Evolutionary conservation across 169 alveolate genomes (phyloP).

Genomic region (Eimeria sp.): DNA sequence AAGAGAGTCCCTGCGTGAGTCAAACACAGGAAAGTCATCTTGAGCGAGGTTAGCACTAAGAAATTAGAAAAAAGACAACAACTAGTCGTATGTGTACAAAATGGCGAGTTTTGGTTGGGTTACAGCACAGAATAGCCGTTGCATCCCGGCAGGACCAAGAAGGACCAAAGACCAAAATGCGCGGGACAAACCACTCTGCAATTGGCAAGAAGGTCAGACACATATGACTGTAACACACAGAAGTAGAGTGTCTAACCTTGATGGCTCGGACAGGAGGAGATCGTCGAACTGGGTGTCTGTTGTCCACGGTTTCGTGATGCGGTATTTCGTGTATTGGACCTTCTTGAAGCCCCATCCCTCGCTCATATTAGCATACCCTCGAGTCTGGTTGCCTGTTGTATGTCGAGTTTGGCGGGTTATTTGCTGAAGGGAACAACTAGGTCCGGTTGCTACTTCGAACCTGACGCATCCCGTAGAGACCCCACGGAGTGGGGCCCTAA

Average conservation of each 20-base stretch:
- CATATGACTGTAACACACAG: neutral
- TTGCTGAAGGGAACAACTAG: neutral
- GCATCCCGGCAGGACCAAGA: neutral
- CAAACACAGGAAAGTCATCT: neutral
- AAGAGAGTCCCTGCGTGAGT: conserved; percentile 86
- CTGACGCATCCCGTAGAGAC: conserved; percentile 52
- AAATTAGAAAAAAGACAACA: neutral
- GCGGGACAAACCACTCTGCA: neutral
- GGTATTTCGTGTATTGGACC: conserved; percentile 91
- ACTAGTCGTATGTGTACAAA: neutral
- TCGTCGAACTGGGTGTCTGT: conserved; percentile 92
- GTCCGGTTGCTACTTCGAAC: conserved; percentile 30
- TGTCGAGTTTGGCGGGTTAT: neutral
- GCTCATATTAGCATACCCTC: conserved; percentile 66
- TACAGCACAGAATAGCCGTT: neutral
- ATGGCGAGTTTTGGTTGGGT: neutral
- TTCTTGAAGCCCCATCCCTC: conserved; percentile 82
- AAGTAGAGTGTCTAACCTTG: conserved; percentile 80
- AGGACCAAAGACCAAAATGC: neutral
- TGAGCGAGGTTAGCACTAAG: neutral
- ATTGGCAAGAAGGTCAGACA: neutral
- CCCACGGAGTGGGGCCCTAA: conserved; percentile 71
- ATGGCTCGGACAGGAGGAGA: conserved; percentile 90
- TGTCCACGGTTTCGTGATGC: conserved; percentile 92
- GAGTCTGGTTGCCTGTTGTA: neutral